Evolutionary conservation across 148 eudicot genomes (phyloP).

Genomic region (Silene uniflora): DNA sequence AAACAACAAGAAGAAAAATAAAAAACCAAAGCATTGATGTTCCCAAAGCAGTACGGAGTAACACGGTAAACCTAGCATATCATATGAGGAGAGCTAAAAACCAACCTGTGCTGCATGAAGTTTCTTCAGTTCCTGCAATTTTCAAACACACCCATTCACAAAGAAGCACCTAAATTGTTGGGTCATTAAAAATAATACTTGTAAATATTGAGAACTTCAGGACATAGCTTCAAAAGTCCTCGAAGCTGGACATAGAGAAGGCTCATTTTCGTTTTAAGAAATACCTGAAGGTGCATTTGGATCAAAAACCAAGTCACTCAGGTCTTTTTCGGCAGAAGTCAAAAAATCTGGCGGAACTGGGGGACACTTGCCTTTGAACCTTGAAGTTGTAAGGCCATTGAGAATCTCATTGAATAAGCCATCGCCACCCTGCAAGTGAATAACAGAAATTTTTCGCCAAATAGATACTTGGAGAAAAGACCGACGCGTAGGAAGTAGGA

Average conservation of each 20-base stretch:
- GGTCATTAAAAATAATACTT: constrained; percentile 2
- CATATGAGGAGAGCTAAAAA: constrained; percentile 4
- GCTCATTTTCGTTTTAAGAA: constrained; percentile 41
- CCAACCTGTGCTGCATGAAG: constrained; percentile 41
- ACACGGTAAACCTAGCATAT: neutral
- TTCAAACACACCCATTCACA: constrained; percentile 26
- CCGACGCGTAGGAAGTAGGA: neutral
- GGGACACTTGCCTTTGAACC: constrained; percentile 74
- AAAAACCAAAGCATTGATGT: constrained; percentile 16
- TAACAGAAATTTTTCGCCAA: neutral
- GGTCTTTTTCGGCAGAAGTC: constrained; percentile 34
- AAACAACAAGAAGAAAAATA: constrained; percentile 16
- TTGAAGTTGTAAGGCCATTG: constrained; percentile 71
- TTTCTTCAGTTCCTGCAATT: constrained; percentile 39
- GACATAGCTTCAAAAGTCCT: constrained; percentile 33
- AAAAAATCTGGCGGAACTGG: constrained; percentile 60
- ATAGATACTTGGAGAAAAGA: neutral
- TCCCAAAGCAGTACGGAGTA: neutral
- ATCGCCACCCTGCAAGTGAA: constrained; percentile 80
- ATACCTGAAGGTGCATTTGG: constrained; percentile 37
- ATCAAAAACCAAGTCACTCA: constrained; percentile 27
- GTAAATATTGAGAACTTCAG: constrained; percentile 48
- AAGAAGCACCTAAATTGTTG: constrained; percentile 8
- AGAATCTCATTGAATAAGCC: constrained; percentile 93
- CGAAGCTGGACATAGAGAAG: constrained; percentile 53